phyloP scores from a whole-genome alignment of 2,329 filamentous ascomycete species.

The Neobulgaria alba region DNA sequence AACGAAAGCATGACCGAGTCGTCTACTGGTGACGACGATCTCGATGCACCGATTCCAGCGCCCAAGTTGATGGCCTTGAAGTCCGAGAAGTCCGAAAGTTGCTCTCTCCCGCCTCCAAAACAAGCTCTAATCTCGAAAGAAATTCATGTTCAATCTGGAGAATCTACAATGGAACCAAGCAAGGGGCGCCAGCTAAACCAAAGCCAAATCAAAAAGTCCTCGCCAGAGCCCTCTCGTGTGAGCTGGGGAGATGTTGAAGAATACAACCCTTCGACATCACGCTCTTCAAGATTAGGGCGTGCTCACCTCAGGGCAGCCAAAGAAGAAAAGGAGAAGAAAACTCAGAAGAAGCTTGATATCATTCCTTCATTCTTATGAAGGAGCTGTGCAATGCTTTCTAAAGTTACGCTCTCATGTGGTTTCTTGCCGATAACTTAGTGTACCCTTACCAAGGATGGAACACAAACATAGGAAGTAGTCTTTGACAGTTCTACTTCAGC shows the following conservation, averaged over 20 bases:
- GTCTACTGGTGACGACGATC: conserved; percentile 22
- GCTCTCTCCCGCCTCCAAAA: too few relatives aligned
- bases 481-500: too few relatives aligned
- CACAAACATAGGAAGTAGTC: too few relatives aligned
- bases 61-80: conserved; percentile 11
- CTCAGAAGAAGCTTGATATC: conserved; percentile 16
- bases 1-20: conserved; percentile 12
- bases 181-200: neutral
- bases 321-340: conserved; percentile 15
- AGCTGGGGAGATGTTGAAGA: neutral
- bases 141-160: neutral
- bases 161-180: neutral
- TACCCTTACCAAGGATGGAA: too few relatives aligned
- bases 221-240: neutral
- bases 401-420: too few relatives aligned
- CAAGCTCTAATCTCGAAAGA: neutral
- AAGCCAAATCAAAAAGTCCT: neutral
- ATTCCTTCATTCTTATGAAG: conserved; percentile 22
- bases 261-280: neutral
- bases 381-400: too few relatives aligned
- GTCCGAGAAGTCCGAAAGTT: conserved; percentile 1
- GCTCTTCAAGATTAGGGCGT: conserved; percentile 15
- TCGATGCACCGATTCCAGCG: conserved; percentile 21
- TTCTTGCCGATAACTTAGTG: too few relatives aligned
- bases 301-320: conserved; percentile 13